These are phyloP conservation scores for Microsporum ferrugineum DNA, from an alignment of 2,329 filamentous ascomycete genomes.

Conservation along the genomic window DNA sequence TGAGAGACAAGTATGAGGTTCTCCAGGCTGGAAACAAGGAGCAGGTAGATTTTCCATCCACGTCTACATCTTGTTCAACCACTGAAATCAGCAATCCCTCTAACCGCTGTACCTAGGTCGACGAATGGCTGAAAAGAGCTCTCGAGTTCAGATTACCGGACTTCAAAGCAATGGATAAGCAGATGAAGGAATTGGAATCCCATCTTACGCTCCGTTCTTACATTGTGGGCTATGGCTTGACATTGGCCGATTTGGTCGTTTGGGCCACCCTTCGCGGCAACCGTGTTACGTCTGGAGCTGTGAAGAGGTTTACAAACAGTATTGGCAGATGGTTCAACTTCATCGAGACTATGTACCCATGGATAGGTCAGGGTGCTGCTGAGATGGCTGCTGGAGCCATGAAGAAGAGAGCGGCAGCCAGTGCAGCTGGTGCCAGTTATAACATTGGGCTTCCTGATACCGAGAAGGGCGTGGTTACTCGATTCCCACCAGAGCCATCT, in stretches of 20 bases:
- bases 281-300: slow-evolving; percentile 11
- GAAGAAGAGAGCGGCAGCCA: slow-evolving; percentile 17
- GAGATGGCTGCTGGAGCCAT: slow-evolving; percentile 14
- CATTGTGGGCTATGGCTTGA: slow-evolving; percentile 16
- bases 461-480: slow-evolving; percentile 24
- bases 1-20: slow-evolving; percentile 11
- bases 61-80: no score
- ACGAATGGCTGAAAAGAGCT: slow-evolving; percentile 16
- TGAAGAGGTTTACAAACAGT: slow-evolving; percentile 10
- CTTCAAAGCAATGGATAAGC: slow-evolving; percentile 16
- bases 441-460: slow-evolving; percentile 23
- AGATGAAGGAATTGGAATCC: slow-evolving; percentile 17
- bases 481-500: slow-evolving; percentile 29
- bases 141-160: slow-evolving; percentile 10
- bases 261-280: slow-evolving; percentile 19
- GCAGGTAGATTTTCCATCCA: slow-evolving; percentile 6
- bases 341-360: slow-evolving; percentile 18
- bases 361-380: slow-evolving; percentile 14
- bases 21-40: slow-evolving; percentile 13
- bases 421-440: slow-evolving; percentile 18
- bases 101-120: slow-evolving; percentile 10
- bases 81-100: no score
- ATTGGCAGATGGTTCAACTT: slow-evolving; percentile 17
- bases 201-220: slow-evolving; percentile 17
- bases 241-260: slow-evolving; percentile 15